These are phyloP conservation scores for Letharia columbiana DNA, from an alignment of 495 filamentous ascomycete genomes.

Conservation along the genomic window DNA sequence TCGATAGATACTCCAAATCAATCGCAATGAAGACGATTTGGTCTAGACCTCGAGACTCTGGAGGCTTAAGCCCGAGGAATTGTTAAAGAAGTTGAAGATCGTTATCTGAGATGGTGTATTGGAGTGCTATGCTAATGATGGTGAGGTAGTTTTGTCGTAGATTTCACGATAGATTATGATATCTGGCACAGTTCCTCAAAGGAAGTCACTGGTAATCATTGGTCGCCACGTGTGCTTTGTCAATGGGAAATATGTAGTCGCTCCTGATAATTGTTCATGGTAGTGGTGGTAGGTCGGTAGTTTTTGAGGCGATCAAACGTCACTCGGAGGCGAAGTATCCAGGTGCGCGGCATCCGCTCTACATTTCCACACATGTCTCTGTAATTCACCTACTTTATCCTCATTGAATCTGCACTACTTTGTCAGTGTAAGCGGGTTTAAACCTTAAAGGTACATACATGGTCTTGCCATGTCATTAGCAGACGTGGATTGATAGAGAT, in stretches of 20 bases:
- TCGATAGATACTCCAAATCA: conserved; percentile 1
- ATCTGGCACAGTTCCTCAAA: background rate
- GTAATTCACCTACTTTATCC: too few species aligned
- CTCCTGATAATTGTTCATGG: background rate
- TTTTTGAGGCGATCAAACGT: too few species aligned
- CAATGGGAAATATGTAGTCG: background rate
- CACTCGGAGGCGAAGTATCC: too few species aligned
- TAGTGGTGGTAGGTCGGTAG: background rate
- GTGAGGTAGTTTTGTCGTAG: background rate
- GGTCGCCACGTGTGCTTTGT: background rate
- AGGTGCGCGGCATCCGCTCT: too few species aligned
- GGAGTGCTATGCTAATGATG: background rate
- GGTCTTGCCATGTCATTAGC: too few species aligned
- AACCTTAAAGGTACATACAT: too few species aligned
- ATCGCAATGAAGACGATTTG: background rate
- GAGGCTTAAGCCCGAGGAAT: background rate
- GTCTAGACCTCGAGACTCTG: background rate
- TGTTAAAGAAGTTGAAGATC: background rate
- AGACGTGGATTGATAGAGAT: too few species aligned
- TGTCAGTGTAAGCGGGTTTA: too few species aligned
- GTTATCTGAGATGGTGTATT: background rate
- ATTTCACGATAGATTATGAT: background rate
- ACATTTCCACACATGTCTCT: too few species aligned
- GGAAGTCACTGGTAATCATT: background rate
- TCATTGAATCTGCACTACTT: too few species aligned